Conservation (phyloP, 2,329 filamentous ascomycete species). For the Aspergillus ochraceus region DNA sequence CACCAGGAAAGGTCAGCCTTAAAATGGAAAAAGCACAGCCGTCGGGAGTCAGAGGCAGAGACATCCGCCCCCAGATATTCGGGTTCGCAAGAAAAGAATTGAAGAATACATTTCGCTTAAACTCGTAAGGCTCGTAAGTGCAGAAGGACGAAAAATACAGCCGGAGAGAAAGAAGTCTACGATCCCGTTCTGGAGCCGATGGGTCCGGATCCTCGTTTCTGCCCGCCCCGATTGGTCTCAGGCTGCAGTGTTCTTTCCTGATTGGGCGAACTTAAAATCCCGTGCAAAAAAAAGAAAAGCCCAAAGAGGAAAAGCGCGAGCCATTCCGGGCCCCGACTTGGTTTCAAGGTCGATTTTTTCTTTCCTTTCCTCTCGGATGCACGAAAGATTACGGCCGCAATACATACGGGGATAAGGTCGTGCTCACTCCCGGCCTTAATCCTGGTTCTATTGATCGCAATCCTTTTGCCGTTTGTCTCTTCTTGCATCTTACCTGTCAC, state of each 20-base stretch:
- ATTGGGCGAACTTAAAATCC: background rate
- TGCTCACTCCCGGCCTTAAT: background rate
- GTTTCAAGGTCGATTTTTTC: background rate
- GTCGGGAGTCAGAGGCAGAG: background rate
- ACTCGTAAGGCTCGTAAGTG: background rate
- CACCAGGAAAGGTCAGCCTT: background rate
- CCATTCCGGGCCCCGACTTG: background rate
- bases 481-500: background rate
- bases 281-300: background rate
- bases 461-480: slow-evolving; percentile 12
- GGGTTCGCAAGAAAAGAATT: no score
- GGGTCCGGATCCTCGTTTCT: background rate
- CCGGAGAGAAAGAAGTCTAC: background rate
- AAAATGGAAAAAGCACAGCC: background rate
- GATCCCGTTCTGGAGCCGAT: background rate
- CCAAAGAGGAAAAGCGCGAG: no score
- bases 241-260: background rate
- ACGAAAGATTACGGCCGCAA: background rate
- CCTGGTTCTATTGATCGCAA: slow-evolving; percentile 6
- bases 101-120: background rate
- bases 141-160: background rate
- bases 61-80: background rate
- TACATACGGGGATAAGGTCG: background rate
- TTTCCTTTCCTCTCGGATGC: background rate
- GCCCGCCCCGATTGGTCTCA: background rate